Base-by-base conservation (phyloP, 495 filamentous ascomycete genomes). In the Delitschia confertaspora region DNA sequence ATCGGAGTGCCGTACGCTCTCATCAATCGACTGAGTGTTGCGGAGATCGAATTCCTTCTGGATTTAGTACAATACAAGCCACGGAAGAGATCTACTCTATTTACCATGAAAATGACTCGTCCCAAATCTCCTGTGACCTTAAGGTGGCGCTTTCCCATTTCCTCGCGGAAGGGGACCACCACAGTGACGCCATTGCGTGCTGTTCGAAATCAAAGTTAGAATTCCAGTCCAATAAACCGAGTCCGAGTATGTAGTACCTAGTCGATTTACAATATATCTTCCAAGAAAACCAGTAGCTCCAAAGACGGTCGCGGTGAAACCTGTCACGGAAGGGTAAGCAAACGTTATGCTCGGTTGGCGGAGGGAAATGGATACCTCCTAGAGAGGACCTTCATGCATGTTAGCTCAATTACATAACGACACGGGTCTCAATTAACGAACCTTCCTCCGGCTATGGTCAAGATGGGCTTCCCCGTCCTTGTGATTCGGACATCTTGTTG, bases 281-380 rank as follows among this genome's bases (percentile, higher is more conserved):
- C 91, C 91, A 27, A 99, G 73, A 63, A 93, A 88, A 50, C 91
- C 91, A 30, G 89, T 94, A 49, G 93, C 93, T 65, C 91, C 91
- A 65, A 99, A 99, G 58, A 99, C 88, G 30, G 91, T 99, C 24
- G 83, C 88, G 46, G 88, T 95, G 65, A 96, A 86, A 39, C 86
- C 88, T 86, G 25, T 49, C 9, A 23, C 22, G 6, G 21, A 35
- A 6, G 33, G 5, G 33, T 45, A 43, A 49, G 43, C 45, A 44
- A 37, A 8, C 17, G 23, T 43, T 31, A 27, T 29, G 24, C 27
- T 41, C 40, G 49, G 61, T 49, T 56, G 59, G 46, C 39, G 38
- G 42, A 41, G 44, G 4, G 17, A 13, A 27, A 18, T 16, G 13
- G 42, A 64, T 80, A 89, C 83, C 84, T 82, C 85, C 84, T 54